Conservation (phyloP, 176 grass and related monocot species). For the Hordeum vulgare region MorexV3_pseudomolecules_assembly NC_058523.1:373857959-373858458, state of each 20-base stretch:
- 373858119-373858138: constrained; percentile 26
- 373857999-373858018: background rate
- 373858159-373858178: constrained; percentile 4
- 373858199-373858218: constrained; percentile 28
- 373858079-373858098: background rate
- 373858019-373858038: background rate
- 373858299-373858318: constrained; percentile 30
- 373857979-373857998: constrained; percentile 15
- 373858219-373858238: constrained; percentile 40
- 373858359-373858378: constrained; percentile 21
- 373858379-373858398: constrained; percentile 42
- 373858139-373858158: constrained; percentile 38
- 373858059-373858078: background rate
- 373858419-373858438: constrained; percentile 21
- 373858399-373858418: constrained; percentile 36
- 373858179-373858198: background rate
- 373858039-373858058: constrained; percentile 25
- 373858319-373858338: background rate
- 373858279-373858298: constrained; percentile 69
- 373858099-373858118: constrained; percentile 17
- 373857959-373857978: background rate
- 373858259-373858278: constrained; percentile 51
- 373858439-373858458: background rate
- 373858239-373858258: background rate
- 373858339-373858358: constrained; percentile 5